Evolutionary conservation across 2,329 filamentous ascomycete species (phyloP).

Genomic region (Trichophyton simii): DNA sequence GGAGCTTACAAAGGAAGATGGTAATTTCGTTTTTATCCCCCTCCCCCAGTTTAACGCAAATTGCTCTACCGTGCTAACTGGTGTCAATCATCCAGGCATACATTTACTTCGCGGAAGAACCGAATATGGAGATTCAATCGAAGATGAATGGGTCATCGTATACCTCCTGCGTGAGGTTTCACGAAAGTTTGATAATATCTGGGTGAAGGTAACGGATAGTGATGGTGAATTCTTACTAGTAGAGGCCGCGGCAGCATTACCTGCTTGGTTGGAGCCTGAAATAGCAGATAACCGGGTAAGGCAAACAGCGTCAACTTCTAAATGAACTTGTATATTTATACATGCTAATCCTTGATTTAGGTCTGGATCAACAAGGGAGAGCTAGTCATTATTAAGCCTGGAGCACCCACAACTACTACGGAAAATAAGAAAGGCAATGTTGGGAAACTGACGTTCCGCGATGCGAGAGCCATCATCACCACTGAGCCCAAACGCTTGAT

Average conservation of each 20-base stretch:
- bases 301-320: not conserved
- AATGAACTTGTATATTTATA: not conserved
- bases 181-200: slow-evolving; percentile 57
- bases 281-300: slow-evolving; percentile 64
- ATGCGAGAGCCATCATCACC: slow-evolving; percentile 52
- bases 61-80: not conserved
- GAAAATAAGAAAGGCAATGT: slow-evolving; percentile 24
- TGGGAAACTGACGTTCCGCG: slow-evolving; percentile 46
- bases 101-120: slow-evolving; percentile 61
- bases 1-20: slow-evolving; percentile 47
- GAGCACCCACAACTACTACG: slow-evolving; percentile 29
- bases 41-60: slow-evolving; percentile 6
- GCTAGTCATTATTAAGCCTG: slow-evolving; percentile 56
- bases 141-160: slow-evolving; percentile 95
- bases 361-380: slow-evolving; percentile 77
- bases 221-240: slow-evolving; percentile 94
- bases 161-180: slow-evolving; percentile 76
- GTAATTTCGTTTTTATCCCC: slow-evolving; percentile 30
- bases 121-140: slow-evolving; percentile 85
- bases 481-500: slow-evolving; percentile 48
- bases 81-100: slow-evolving; percentile 23
- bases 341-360: slow-evolving; percentile 20
- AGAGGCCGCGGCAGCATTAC: slow-evolving; percentile 78
- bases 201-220: slow-evolving; percentile 71
- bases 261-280: slow-evolving; percentile 83